Base-by-base conservation (phyloP, 495 filamentous ascomycete species). In the Xylaria nigripes region DNA sequence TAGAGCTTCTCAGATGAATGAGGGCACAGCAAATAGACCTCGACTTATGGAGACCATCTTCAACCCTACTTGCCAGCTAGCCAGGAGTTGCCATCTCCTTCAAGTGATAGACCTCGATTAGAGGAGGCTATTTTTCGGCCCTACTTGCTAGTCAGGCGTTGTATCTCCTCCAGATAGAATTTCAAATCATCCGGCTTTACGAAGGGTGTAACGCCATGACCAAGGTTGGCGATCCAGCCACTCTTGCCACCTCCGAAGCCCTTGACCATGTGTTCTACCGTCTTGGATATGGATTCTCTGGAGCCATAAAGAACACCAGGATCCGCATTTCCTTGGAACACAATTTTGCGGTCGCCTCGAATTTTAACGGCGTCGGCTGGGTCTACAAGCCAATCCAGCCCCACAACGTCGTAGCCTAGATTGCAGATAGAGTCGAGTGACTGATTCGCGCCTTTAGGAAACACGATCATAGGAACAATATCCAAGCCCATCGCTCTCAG, bases 371-470 rank as follows among this genome's bases (percentile, higher is more conserved):
- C 90, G 58, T 95, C 81, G 5, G 83, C 86, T 3, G 93, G 88
- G 63, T 91, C 89, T 57, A 96, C 88, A 23, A 91, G 80, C 93
- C 93, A 98, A 68, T 98, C 93, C 51, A 98, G 75, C 22, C 94
- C 87, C 47, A 98, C 85, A 27, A 95, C 87, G 58, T 97, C 83
- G 71, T 97, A 98, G 12, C 89, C 90, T 19, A 89, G 82, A 60
- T 88, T 74, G 69, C 91, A 96, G 13, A 91, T 78, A 12, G 86
- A 83, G 57, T 96, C 89, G 27, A 98, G 74, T 3, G 89, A 90
- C 69, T 92, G 95, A 88, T 93, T 95, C n/a, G 93, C 91, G 3
- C 93, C 93, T 73, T 98, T 98, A n/a, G 93, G 90, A 68, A 98
- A 98, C 15, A 96, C 89, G n/a, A 89, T 93, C 93, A 98, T 96